phyloP scores from a whole-genome alignment of 2,329 filamentous ascomycete genomes.

The Ophiocordyceps sinensis region DNA sequence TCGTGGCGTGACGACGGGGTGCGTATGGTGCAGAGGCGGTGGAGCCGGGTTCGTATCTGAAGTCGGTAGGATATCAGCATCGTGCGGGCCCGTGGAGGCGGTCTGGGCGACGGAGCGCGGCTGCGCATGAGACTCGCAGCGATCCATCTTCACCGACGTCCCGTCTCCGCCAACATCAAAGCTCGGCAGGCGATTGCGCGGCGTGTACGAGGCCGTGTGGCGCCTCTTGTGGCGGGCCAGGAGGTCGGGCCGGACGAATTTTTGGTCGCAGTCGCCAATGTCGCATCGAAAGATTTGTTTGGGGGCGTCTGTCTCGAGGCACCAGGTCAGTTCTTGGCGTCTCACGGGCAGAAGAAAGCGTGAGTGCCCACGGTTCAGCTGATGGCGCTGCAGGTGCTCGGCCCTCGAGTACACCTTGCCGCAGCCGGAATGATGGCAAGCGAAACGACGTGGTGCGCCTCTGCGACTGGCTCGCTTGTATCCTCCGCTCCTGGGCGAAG shows the following conservation, averaged over 20 bases:
- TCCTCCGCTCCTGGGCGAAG: conserved; percentile 5
- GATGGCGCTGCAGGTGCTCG: conserved; percentile 69
- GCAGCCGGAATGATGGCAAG: conserved; percentile 56
- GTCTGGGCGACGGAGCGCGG: not conserved
- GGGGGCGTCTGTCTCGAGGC: conserved; percentile 45
- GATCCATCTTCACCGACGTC: not conserved
- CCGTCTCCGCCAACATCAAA: conserved; percentile 20
- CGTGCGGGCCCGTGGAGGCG: conserved; percentile 19
- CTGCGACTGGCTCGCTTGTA: conserved; percentile 39
- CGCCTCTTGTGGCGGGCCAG: conserved; percentile 54
- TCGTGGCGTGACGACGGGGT: conserved; percentile 5
- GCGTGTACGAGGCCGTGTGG: conserved; percentile 40
- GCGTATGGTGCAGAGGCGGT: conserved; percentile 9
- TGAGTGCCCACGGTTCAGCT: conserved; percentile 57
- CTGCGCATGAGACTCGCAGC: not conserved
- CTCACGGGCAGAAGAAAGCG: conserved; percentile 1
- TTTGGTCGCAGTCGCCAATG: conserved; percentile 57
- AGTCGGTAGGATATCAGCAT: conserved; percentile 30
- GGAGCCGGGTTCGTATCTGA: conserved; percentile 22
- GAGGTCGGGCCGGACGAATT: conserved; percentile 67
- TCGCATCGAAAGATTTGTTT: conserved; percentile 71
- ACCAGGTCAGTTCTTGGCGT: not conserved
- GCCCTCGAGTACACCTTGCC: conserved; percentile 69
- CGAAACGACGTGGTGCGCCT: conserved; percentile 35
- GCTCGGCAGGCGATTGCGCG: conserved; percentile 34